Percentiles rank a stretch among this genome's conserved stretches.
These are phyloP conservation scores for Omphalea diandra DNA, from an alignment of 441 rosid species.

Conservation along the genomic window DNA sequence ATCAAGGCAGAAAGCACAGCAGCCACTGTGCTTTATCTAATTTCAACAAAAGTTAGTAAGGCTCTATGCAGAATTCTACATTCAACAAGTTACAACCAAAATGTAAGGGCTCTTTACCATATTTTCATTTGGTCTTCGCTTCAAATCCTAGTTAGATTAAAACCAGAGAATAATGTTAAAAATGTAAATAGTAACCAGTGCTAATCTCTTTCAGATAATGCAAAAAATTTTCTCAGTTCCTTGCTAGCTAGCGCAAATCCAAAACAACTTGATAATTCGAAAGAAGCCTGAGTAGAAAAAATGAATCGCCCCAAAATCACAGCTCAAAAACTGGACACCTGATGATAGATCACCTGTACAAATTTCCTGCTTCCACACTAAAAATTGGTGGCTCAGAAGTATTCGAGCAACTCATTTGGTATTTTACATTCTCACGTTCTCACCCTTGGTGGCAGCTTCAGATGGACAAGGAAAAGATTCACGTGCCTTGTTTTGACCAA, in stretches of 20 bases:
- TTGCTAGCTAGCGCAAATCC: background rate
- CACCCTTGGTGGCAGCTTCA: background rate
- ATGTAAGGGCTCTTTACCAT: too few relatives aligned
- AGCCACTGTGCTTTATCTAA: too few relatives aligned
- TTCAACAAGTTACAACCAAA: too few relatives aligned
- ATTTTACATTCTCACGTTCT: background rate
- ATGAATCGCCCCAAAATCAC: background rate
- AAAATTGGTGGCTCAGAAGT: background rate
- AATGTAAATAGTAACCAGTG: too few relatives aligned
- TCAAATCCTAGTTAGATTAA: too few relatives aligned
- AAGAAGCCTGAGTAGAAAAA: background rate
- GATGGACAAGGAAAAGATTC: background rate
- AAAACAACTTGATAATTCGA: background rate
- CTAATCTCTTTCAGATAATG: background rate
- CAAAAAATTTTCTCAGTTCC: background rate
- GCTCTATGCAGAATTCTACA: too few relatives aligned
- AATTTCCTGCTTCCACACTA: background rate
- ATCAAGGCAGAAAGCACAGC: too few relatives aligned
- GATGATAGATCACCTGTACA: background rate
- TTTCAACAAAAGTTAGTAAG: too few relatives aligned
- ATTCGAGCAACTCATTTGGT: background rate
- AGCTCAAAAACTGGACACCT: background rate
- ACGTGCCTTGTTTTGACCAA: conserved; percentile 9
- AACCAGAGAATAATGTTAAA: too few relatives aligned
- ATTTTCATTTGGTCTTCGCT: too few relatives aligned